Evolutionary conservation across 768 basidiomycete genomes (phyloP).

Genomic region (Suillus subaureus): DNA sequence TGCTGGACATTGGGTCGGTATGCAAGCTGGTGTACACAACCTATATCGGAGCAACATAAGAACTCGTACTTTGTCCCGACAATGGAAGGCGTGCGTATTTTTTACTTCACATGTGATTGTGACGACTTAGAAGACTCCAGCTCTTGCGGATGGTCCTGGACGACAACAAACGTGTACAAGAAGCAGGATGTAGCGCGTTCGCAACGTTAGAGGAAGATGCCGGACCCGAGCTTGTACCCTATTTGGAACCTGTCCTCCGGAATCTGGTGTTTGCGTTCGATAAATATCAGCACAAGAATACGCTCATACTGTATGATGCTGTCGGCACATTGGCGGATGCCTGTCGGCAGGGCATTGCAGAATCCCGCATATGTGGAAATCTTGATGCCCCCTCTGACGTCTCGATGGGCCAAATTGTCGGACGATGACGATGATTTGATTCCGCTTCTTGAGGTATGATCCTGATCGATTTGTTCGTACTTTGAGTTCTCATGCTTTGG

Average conservation of each 20-base stretch:
- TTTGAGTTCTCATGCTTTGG: conserved; percentile 5
- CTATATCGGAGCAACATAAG: conserved; percentile 84
- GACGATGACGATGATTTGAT: conserved; percentile 94
- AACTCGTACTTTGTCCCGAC: conserved; percentile 92
- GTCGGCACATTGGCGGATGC: conserved; percentile 97
- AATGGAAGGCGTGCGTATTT: conserved; percentile 86
- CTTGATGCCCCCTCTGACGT: conserved; percentile 92
- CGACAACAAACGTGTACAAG: conserved; percentile 98
- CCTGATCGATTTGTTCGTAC: conserved; percentile 10
- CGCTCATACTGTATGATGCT: conserved; percentile 98
- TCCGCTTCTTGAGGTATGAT: conserved; percentile 87
- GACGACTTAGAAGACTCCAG: conserved; percentile 41
- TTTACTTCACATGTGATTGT: conserved; percentile 19
- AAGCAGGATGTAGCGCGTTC: conserved; percentile 98
- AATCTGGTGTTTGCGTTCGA: conserved; percentile 96
- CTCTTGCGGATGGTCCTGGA: conserved; percentile 97
- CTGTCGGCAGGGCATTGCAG: conserved; percentile 84
- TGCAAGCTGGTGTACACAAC: conserved; percentile 95
- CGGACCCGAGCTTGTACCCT: conserved; percentile 85
- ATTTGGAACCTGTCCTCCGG: conserved; percentile 90
- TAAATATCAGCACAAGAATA: conserved; percentile 99
- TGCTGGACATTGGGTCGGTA: conserved; percentile 99
- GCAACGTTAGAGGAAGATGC: conserved; percentile 99
- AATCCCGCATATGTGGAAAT: conserved; percentile 90
- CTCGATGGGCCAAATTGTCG: conserved; percentile 86